A percentile compares a stretch with the other conserved stretches of the same genome.
These are phyloP conservation scores for Mesostigma viride DNA, from an alignment of 139 green algal species.

Conservation along the genomic window DNA sequence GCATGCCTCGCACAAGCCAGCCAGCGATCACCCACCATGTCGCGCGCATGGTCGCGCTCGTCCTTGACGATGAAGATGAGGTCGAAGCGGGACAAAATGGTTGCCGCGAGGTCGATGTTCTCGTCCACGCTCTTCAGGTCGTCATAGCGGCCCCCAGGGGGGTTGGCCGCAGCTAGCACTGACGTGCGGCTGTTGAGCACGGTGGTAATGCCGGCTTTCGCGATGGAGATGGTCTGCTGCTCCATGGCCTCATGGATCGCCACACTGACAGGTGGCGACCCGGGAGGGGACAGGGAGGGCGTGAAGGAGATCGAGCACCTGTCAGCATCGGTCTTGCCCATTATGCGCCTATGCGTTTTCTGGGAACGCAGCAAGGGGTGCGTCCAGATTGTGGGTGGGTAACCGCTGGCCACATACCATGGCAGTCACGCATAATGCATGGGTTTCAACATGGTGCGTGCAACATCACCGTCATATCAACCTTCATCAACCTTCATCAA, in stretches of 20 bases:
- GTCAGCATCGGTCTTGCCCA: background rate
- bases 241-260: slow-evolving; percentile 93
- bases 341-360: no score
- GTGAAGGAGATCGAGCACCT: slow-evolving; percentile 43
- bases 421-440: no score
- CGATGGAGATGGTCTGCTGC: slow-evolving; percentile 98
- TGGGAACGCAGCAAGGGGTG: no score
- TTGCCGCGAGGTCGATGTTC: slow-evolving; percentile 98
- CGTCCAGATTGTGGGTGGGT: no score
- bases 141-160: slow-evolving; percentile 47
- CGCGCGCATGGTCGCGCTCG: slow-evolving; percentile 39
- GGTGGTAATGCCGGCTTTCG: slow-evolving; percentile 94
- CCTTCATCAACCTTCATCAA: no score
- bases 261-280: no score
- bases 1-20: background rate
- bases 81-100: slow-evolving; percentile 97
- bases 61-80: slow-evolving; percentile 99
- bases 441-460: no score
- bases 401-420: no score
- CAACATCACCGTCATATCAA: no score
- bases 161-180: slow-evolving; percentile 93
- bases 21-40: slow-evolving; percentile 18
- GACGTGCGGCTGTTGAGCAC: slow-evolving; percentile 81
- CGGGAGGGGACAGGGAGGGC: no score
- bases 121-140: slow-evolving; percentile 52